Base-by-base conservation (phyloP, 345 rosid species). In the Corchorus capsularis region DNA sequence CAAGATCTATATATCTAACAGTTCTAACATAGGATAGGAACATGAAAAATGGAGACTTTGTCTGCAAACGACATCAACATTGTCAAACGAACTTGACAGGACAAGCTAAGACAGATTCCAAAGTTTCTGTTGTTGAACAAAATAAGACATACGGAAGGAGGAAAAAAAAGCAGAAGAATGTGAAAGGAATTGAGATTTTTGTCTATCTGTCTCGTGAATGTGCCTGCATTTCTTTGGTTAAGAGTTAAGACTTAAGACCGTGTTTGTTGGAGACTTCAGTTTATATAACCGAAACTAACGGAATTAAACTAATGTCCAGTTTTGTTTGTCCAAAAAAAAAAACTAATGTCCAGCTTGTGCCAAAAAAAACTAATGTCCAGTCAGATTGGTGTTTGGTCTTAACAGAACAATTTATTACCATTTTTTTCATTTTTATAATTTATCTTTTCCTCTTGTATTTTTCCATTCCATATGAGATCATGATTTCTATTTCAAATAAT, bases 221-320 rank as follows among this genome's bases (percentile, higher is more conserved):
- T 57, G 39, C 7, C 53, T n/a, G 74, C 63, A 13, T 72, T 56
- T 72, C 37, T 72, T 72, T 72, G 11, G 50, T 27, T 69, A 68
- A n/a, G 16, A 63, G 50, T 27, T 69, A 68, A n/a, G 16, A 63
- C 10, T 27, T 32, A 72, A 57, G 54, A 72, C 39, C 65, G 75
- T 27, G 52, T 57, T 72, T 72, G 15, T 37, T 57, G 75, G 47
- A 16, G 55, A 45, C 37, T 34, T 57, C 54, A 11, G 15, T 43
- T 47, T 60, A 41, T 45, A 41, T 45, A 20, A 59, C 39, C 53
- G 53, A 16, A 46, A 73, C 54, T 10, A 73, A 73, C 32, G 76
- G 57, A 46, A 73, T 27, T 46, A 41, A 45, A 72, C 66, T 15
- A 50, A 32, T 16, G 13, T 59, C 27, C 6, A 10, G 32, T 27